Evolutionary conservation across 2,329 filamentous ascomycete genomes (phyloP), one percentile per base, ranked within the genome.

Genomic region (Ophiostoma perfectum): DNA sequence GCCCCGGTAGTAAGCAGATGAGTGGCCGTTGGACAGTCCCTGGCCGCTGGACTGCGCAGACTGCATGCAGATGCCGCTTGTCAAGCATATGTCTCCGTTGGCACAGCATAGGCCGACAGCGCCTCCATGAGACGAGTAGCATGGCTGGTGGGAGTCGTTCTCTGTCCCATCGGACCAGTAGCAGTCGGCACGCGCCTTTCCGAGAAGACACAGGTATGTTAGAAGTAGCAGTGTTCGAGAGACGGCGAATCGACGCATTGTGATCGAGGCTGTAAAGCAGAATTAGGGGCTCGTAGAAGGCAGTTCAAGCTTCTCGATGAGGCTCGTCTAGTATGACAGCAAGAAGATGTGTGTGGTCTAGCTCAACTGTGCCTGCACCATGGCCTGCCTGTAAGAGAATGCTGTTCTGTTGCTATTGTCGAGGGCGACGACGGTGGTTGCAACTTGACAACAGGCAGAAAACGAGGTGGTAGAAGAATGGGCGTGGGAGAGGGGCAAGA

Each of bases 111-210:
- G 66, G 5, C 70, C 69, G n/a, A 41, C 38, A 2, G 65, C 66
- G 0, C 65, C 69, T 6, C 62, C 66, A 2, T 65, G 63, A 7
- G 49, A 14, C 14, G 41, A 7, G 38, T 69, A 68, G 67, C 71
- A 72, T 4, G 71, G 67, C 11, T 66, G 66, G 39, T 70, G 64
- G 8, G 47, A 47, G 49, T 65, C 41, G 9, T 69, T 69, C 7
- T 68, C 62, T 4, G 65, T 69, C 3, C 71, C 71, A 38, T 72
- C 69, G 4, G 70, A 66, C 71, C 69, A 72, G 70, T 65, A 72
- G 67, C 71, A 72, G 49, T 67, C 67, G 45, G 60, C 60, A 42
- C n/a, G 60, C 60, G 12, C 60, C 11, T 16, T 39, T 18, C 2
- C 5, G 14, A 18, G 16, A 16, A 41, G 9, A 42, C 16, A 4